Base-by-base conservation (phyloP, 345 rosid species). In the Draba incana region DNA sequence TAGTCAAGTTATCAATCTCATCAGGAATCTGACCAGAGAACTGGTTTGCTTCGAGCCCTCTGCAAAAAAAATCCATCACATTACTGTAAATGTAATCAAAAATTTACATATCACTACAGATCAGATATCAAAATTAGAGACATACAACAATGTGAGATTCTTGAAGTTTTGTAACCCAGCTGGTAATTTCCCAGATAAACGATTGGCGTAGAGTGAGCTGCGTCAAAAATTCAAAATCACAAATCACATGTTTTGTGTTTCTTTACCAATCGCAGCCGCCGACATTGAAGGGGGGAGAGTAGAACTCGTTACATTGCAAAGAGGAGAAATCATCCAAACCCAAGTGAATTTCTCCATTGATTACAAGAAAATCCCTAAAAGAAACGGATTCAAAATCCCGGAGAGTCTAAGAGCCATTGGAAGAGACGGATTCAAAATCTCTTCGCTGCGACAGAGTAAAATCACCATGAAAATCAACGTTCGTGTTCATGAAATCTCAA, bases 391-490 rank as follows among this genome's bases (percentile, higher is more conserved):
- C n/a, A n/a, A n/a, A 74, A 94, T 91, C 59, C 96, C 88, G 5
- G 97, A 86, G 57, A 94, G 95, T 54, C 97, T 79, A 27, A 91
- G 91, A 66, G 97, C 97, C 94, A 91, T 86, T 0, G 97, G 99
- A 68, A 88, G 85, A 2, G 92, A 83, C 0, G 99, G 96, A 66
- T 94, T 87, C 76, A 91, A 67, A 64, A 94, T 94, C 78, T 94
- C 95, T 74, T 93, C 99, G 33, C 97, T 91, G 86, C 9, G 38
- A 72, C 57, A 55, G 57, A 57, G 24, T 28, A n/a, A n/a, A n/a
- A n/a, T n/a, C n/a, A n/a, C n/a, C n/a, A n/a, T n/a, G n/a, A 56
- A 64, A 72, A 50, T 12, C 23, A 72, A 52, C 60, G 68, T 46
- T 10, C 6, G 25, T 5, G 25, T 53, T 43, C 57, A 47, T 55